Percentiles rank a stretch among this genome's conserved stretches.
These are phyloP conservation scores for Hymenoscyphus repandus DNA, from an alignment of 2,329 filamentous ascomycete species.

Conservation along the genomic window DNA sequence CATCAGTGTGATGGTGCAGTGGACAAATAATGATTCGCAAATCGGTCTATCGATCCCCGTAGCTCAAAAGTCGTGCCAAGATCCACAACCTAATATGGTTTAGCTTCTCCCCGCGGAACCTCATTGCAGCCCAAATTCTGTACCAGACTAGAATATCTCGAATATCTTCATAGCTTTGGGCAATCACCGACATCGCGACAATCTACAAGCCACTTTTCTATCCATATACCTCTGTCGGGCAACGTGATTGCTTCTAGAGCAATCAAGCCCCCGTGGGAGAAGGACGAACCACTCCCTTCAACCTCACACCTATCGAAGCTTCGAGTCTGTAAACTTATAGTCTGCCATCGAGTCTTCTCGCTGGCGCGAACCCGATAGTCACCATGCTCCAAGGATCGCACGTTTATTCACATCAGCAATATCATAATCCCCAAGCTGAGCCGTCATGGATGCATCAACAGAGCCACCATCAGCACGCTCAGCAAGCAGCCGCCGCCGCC, in stretches of 20 bases:
- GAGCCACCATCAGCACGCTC: conserved; percentile 35
- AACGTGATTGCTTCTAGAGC: conserved; percentile 9
- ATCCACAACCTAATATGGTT: no score
- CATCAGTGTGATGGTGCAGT: no score
- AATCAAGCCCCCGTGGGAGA: conserved; percentile 10
- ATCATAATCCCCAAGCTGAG: conserved; percentile 53
- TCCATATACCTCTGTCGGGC: conserved; percentile 4
- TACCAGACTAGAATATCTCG: no score
- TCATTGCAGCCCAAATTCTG: no score
- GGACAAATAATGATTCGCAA: no score
- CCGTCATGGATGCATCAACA: conserved; percentile 60
- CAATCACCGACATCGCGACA: no score
- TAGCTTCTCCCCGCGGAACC: no score
- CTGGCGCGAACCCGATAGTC: conserved; percentile 8
- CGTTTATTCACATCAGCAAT: conserved; percentile 64
- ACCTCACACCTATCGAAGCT: not conserved
- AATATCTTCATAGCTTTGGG: no score
- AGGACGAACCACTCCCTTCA: not conserved
- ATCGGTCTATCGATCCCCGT: no score
- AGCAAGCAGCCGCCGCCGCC: conserved; percentile 33
- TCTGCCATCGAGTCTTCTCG: conserved; percentile 4
- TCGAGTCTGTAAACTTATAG: not conserved
- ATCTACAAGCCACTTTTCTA: no score
- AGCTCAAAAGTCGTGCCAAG: no score
- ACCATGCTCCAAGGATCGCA: conserved; percentile 58